Base-by-base conservation (phyloP, 495 filamentous ascomycete genomes). In the Trichoderma asperelloides region DNA sequence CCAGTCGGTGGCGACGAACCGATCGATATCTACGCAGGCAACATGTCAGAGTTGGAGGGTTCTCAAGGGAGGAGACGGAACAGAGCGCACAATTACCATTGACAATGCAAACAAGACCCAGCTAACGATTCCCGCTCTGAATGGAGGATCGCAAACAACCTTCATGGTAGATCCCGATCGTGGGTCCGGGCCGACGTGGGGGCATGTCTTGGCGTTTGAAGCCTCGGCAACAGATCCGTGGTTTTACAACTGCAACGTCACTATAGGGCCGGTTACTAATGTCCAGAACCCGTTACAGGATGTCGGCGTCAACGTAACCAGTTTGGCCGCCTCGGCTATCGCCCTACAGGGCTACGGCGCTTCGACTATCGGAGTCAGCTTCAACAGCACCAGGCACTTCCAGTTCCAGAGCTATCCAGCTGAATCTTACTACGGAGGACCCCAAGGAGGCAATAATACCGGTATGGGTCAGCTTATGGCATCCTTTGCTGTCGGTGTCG, bases 351-450 rank as follows among this genome's bases (percentile, higher is more conserved):
- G 37, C 28, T 64, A 64, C 23, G 63, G 63, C 63, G 33, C 63
- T 2, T 64, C 63, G 63, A 21, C 33, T 9, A 11, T 40, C 15
- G 63, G 63, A 25, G 63, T 45, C 37, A 45, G 30, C 40, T 16
- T 11, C 21, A 45, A 64, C 63, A 45, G 37, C 63, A 64, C 33
- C 11, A 8, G 63, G n/a, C 55, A 60, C 11, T 60, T 60, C 21
- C 63, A 64, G 40, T 64, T 64, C 33, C 63, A 64, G 63, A 64
- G 63, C 30, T 64, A 64, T 23, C 63, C 63, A 8, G 63, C 63
- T 5, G 63, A 64, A 33, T 64, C 63, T 13, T 64, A 3, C 18
- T 64, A 64, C 23, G 63, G 63, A 12, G 40, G 21, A 5, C 21
- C 63, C 21, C 63, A 64, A 21, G 63, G 63, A 18, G 63, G 63